Percentiles rank a stretch among this genome's conserved stretches.
Conservation (phyloP, 176 grass and related monocot species). For the Raddia guianensis region DNA sequence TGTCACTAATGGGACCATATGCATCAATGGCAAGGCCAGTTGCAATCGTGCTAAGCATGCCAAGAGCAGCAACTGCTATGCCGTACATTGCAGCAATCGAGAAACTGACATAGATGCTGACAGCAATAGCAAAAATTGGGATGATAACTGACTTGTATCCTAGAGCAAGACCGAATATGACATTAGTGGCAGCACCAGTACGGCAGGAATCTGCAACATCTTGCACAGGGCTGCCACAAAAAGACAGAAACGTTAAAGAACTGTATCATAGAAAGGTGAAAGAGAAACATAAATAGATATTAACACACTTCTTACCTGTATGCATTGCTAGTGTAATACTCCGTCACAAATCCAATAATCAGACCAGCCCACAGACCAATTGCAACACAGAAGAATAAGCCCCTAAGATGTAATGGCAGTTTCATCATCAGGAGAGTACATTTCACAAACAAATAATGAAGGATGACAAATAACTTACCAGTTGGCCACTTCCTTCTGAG, state of each 20-base stretch:
- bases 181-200: constrained; percentile 90
- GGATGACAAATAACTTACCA: constrained; percentile 51
- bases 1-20: constrained; percentile 95
- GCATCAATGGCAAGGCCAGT: constrained; percentile 91
- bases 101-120: constrained; percentile 92
- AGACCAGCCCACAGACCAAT: constrained; percentile 93
- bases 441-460: constrained; percentile 32
- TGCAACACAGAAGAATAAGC: constrained; percentile 86
- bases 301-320: constrained; percentile 52
- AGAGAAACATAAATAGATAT: neutral
- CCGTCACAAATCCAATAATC: constrained; percentile 84
- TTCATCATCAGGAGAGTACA: constrained; percentile 34
- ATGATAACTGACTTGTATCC: constrained; percentile 96
- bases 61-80: constrained; percentile 90
- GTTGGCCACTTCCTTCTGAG: constrained; percentile 79
- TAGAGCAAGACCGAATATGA: constrained; percentile 87
- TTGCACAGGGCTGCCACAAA: constrained; percentile 77
- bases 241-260: constrained; percentile 21
- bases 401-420: constrained; percentile 47
- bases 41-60: constrained; percentile 92
- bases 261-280: neutral
- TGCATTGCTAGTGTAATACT: constrained; percentile 90
- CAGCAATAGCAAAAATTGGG: constrained; percentile 86
- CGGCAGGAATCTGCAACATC: constrained; percentile 91
- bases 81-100: constrained; percentile 88